Percentiles rank a stretch among this genome's conserved stretches.
Conservation (phyloP, 371 early-diverging fungal genomes). For the Mortierella sp. region DNA sequence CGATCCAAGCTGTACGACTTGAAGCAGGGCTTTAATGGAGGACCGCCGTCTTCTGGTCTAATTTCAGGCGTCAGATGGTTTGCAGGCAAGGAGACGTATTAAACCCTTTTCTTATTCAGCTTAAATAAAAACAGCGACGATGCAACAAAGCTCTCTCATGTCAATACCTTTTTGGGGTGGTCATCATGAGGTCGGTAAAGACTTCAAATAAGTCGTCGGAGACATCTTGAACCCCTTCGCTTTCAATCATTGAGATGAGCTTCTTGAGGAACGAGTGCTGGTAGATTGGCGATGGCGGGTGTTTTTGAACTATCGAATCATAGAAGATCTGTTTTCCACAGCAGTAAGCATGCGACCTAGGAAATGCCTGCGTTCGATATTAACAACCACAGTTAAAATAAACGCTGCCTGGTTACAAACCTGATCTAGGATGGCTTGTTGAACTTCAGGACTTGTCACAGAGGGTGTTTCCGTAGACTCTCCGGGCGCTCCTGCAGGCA, state of each 20-base stretch:
- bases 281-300: constrained; percentile 51
- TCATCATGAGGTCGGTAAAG: constrained; percentile 47
- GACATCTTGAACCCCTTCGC: constrained; percentile 30
- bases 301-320: constrained; percentile 33
- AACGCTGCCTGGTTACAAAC: neutral
- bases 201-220: constrained; percentile 43
- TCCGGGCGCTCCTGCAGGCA: neutral
- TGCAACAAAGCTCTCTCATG: neutral
- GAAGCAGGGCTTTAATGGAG: constrained; percentile 49
- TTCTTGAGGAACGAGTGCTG: constrained; percentile 47
- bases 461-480: neutral
- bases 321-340: constrained; percentile 33
- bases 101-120: neutral
- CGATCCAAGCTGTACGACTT: constrained; percentile 49
- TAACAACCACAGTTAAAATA: no score
- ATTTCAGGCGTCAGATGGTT: neutral
- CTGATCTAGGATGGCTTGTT: constrained; percentile 50
- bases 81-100: neutral
- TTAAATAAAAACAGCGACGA: neutral
- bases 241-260: constrained; percentile 43
- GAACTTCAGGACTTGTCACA: constrained; percentile 35
- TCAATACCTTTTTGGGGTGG: constrained; percentile 39
- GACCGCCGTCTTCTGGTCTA: constrained; percentile 53
- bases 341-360: neutral
- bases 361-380: no score